These are phyloP conservation scores for Penicillium paneum DNA, from an alignment of 2,329 filamentous ascomycete genomes.

Conservation along the genomic window DNA sequence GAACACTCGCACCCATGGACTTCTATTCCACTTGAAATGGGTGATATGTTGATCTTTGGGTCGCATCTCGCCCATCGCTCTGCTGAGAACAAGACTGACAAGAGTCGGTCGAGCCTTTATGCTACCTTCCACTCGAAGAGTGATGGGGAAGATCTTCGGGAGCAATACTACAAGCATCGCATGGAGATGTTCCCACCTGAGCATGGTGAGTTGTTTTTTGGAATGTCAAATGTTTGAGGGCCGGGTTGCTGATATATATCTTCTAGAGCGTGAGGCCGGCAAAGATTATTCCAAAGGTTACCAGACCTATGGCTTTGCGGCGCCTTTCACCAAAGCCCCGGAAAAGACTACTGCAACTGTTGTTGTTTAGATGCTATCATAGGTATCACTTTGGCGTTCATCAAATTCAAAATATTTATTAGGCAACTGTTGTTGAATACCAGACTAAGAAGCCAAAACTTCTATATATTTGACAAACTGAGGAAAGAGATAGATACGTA, in stretches of 20 bases:
- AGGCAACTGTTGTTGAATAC: neutral
- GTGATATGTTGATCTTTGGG: conserved; percentile 34
- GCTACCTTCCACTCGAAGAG: conserved; percentile 26
- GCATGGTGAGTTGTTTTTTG: conserved; percentile 19
- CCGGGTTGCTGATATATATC: neutral
- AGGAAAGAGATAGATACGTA: neutral
- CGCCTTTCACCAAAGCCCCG: conserved; percentile 18
- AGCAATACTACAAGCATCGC: conserved; percentile 26
- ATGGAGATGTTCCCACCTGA: conserved; percentile 26
- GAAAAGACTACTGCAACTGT: neutral
- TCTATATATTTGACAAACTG: neutral
- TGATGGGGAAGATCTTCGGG: conserved; percentile 21
- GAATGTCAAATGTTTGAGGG: neutral
- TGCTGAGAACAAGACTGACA: conserved; percentile 26
- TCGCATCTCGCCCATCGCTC: conserved; percentile 36
- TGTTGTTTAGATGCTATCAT: neutral
- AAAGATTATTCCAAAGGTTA: conserved; percentile 24
- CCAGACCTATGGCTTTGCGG: conserved; percentile 25
- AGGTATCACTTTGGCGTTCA: neutral
- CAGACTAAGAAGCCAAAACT: neutral
- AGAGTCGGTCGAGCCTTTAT: conserved; percentile 27
- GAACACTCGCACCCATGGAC: conserved; percentile 32
- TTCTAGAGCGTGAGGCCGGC: conserved; percentile 20
- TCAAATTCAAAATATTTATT: neutral
- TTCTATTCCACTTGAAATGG: conserved; percentile 29